Evolutionary conservation across 176 grass and related monocot genomes (phyloP), one percentile per base, ranked within the genome.

Genomic region (Puccinellia tenuiflora): DNA sequence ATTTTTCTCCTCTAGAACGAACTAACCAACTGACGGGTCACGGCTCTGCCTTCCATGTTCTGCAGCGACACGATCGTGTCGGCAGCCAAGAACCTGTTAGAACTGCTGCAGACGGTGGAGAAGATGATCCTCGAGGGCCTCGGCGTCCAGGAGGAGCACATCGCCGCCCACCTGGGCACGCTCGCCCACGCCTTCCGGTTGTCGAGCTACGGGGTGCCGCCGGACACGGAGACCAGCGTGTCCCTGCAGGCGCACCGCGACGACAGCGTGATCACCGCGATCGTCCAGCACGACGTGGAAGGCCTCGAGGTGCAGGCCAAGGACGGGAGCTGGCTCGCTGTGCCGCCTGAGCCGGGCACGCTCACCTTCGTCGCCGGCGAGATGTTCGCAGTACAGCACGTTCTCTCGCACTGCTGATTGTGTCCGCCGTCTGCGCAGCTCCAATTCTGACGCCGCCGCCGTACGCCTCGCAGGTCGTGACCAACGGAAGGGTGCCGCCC

Each of bases 281-380:
- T 88, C 68, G 33, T 73, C 51, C 87, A 88, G 81, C 67, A 88
- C 67, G 76, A 88, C 34, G 87, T 88, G 20, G 81, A 79, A 34
- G 87, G 87, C 0, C 87, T 88, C 18, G 81, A 88, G 81, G 47
- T 84, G 43, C 68, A 47, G 66, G 38, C 9, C 55, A 43, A 54
- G 6, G 81, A 57, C 28, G 87, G 87, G 16, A 30, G n/a, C 22
- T 88, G 87, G 86, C 25, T 75, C 28, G 6, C 61, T 8, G 50
- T 87, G 37, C 85, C 79, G 3, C 37, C 79, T 7, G 62, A 76
- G 7, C 14, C 72, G 50, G 72, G 8, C 37, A 77, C 48, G 15
- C 0, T 57, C 50, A 20, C 62, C 26, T 14, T 82, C 79, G 62
- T 82, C 10, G 79, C 85, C 28, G 79, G 79, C 60, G 79, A 87